Evolutionary conservation across 805 yeast species (phyloP), one percentile per base, ranked within the genome.

Genomic region (Myxozyma monticola): DNA sequence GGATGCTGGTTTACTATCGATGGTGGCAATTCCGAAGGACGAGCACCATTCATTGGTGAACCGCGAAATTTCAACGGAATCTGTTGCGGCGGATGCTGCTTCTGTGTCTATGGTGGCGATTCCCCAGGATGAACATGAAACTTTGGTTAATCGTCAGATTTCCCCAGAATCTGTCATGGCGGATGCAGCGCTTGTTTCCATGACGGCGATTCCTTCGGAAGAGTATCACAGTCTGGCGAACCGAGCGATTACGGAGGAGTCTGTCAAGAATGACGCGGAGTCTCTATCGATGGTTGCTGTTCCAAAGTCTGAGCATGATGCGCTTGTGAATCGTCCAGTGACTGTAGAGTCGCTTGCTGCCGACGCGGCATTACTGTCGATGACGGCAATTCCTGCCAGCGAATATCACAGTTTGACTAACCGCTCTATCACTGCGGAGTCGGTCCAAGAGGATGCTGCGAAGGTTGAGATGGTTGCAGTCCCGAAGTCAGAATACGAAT

Each of bases 11-110:
- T n/a, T n/a, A n/a, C n/a, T n/a, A n/a, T n/a, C n/a, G n/a, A 25
- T 45, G 46, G 56, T 54, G 7, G 40, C 62, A 9, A 46, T 68
- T 14, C 45, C 60, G 7, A 45, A 55, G 30, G 56, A 49, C 14
- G 64, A 62, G 25, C 50, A 57, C 38, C 51, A 47, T 8, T 36
- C 34, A 7, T 38, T 65, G 8, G 33, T 21, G 7, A 47, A 35
- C 35, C 34, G 43, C 15, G 18, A 35, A n/a, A 12, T 22, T 9
- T 30, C 53, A 5, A 14, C 31, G 5, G 50, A 43, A 10, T 34
- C 46, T 17, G 40, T 46, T 25, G 28, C 36, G 28, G 54, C 54
- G 5, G 52, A 50, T 37, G 56, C 55, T 10, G 59, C 58, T 8
- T 35, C 53, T 4, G 15, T 47, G 12, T 42, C 52, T 3, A 25